Percentiles rank a stretch among this genome's conserved stretches.
Evolutionary conservation across 2,329 filamentous ascomycete genomes (phyloP).

Genomic region (Berkeleyomyces rouxiae): DNA sequence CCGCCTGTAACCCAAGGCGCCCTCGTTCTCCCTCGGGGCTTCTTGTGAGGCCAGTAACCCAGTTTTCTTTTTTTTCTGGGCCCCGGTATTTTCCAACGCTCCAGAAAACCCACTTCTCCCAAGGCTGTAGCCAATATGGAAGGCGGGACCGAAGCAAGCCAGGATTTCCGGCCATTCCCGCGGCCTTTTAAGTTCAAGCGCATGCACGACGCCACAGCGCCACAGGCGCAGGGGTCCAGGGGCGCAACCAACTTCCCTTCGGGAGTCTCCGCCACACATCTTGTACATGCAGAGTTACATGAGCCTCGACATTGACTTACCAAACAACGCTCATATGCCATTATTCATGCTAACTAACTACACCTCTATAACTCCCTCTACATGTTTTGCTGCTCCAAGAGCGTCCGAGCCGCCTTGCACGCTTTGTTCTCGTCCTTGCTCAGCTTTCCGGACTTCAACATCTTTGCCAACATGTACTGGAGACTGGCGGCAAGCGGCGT

Average conservation of each 20-base stretch:
- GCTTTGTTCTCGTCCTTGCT: slow-evolving; percentile 31
- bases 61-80: slow-evolving; percentile 7
- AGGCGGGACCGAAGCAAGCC: slow-evolving; percentile 9
- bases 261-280: neutral
- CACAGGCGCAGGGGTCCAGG: neutral
- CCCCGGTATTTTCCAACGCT: slow-evolving; percentile 9
- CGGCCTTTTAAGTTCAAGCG: slow-evolving; percentile 7
- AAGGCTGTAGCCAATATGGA: slow-evolving; percentile 4
- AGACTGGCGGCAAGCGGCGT: slow-evolving; percentile 56
- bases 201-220: slow-evolving; percentile 1
- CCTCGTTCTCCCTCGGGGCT: too few species aligned
- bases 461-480: slow-evolving; percentile 63
- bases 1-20: neutral
- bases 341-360: neutral
- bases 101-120: neutral
- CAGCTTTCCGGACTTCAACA: slow-evolving; percentile 39
- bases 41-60: neutral
- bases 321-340: neutral
- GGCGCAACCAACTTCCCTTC: slow-evolving; percentile 10
- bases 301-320: neutral
- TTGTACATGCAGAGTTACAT: neutral
- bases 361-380: neutral
- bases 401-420: slow-evolving; percentile 27
- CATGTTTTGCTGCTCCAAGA: slow-evolving; percentile 20
- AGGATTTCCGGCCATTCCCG: slow-evolving; percentile 11